Evolutionary conservation across 1,284 basidiomycete species (phyloP), one percentile per base, ranked within the genome.

Genomic region (Sphagnurus paluster): DNA sequence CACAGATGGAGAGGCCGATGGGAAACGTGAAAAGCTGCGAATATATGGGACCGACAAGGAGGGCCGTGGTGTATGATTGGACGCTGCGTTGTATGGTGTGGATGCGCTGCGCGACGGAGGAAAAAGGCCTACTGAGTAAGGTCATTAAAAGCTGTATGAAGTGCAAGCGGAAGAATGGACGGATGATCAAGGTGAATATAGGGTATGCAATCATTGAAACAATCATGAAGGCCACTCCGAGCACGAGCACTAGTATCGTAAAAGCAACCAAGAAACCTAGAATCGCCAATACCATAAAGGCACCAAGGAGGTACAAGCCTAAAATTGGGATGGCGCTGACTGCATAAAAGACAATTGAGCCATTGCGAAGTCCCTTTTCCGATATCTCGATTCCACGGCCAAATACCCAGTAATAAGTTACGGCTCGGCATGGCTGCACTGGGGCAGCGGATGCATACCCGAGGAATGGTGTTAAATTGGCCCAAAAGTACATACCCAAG

Each of bases 331-430:
- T 19, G 9, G 21, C 21, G 24, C 33, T 19, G 17, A 43, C 20
- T 11, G 32, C 42, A 16, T 43, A 43, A 14, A 43, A 43, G 2
- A 35, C 33, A 8, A 43, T 32, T 9, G 42, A 43, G 10, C 23
- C 17, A 32, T 35, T 43, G 9, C 33, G 42, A 10, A 43, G 19
- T 6, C 33, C 32, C 2, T 36, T 36, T 32, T 26, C 36, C 7
- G 42, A 36, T 13, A 43, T 11, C 11, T 36, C 32, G 14, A 43
- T n/a, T n/a, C n/a, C 23, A 13, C 23, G 5, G 16, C 42, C 33
- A 33, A 43, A 43, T 7, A 43, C 23, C 42, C 42, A 36, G 7
- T 32, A 35, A 23, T 43, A 43, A 17, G 42, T 43, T 16, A 43
- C 17, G 9, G 42, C 33, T 2, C 29, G 32, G 33, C 42, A 43